These are phyloP conservation scores for Vaccinium vitisidaea DNA, from an alignment of 148 eudicot species.

Conservation along the genomic window DNA sequence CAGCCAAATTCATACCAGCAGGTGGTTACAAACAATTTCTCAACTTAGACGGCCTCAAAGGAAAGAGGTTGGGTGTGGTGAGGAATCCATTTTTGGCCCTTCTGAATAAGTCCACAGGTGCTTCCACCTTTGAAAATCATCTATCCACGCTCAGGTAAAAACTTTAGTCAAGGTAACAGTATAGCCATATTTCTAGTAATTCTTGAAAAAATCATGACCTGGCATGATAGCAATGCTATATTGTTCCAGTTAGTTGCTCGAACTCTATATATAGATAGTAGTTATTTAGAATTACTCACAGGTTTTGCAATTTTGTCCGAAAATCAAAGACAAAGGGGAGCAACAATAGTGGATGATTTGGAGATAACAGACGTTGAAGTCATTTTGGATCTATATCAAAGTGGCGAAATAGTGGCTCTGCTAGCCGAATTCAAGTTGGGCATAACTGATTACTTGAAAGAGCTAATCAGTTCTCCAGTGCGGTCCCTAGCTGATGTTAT, in stretches of 20 bases:
- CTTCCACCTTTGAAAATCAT: conserved; percentile 30
- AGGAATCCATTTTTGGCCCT: conserved; percentile 34
- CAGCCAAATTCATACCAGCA: conserved; percentile 34
- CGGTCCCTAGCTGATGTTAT: conserved; percentile 39
- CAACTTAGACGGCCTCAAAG: conserved; percentile 33
- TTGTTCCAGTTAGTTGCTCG: too few relatives aligned
- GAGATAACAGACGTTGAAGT: conserved; percentile 23
- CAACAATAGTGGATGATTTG: conserved; percentile 33
- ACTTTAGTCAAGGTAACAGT: background rate
- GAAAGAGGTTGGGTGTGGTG: conserved; percentile 49
- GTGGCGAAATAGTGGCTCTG: conserved; percentile 26
- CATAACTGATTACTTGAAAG: conserved; percentile 35
- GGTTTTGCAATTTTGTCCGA: background rate
- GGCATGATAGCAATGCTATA: background rate
- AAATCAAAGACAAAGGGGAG: conserved; percentile 31
- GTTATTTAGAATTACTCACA: too few relatives aligned
- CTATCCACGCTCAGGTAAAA: conserved; percentile 37
- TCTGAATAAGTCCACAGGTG: background rate
- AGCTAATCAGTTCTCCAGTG: conserved; percentile 28
- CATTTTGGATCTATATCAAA: conserved; percentile 18
- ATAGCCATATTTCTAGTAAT: background rate
- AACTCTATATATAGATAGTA: too few relatives aligned
- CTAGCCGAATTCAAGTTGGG: conserved; percentile 38
- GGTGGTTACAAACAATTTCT: conserved; percentile 54
- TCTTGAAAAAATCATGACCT: background rate